These are phyloP conservation scores for Fusarium sp. DNA, from an alignment of 2,329 filamentous ascomycete species.

Conservation along the genomic window DNA sequence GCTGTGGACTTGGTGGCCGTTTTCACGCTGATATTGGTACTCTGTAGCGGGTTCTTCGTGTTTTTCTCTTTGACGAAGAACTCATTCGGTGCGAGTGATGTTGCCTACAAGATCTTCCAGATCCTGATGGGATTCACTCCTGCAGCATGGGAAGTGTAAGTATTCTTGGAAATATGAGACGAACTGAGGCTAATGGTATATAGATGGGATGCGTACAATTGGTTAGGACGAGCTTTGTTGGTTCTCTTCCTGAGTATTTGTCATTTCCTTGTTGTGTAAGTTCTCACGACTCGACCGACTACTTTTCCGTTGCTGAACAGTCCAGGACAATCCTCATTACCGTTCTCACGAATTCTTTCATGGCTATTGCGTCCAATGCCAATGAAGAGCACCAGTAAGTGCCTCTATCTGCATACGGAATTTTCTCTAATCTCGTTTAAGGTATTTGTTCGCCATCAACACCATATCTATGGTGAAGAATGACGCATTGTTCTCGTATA, in stretches of 20 bases:
- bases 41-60: constrained; percentile 94
- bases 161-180: constrained; percentile 18
- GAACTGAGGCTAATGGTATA: constrained; percentile 23
- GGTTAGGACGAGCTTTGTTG: constrained; percentile 80
- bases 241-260: constrained; percentile 91
- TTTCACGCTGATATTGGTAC: constrained; percentile 84
- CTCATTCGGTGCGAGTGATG: constrained; percentile 74
- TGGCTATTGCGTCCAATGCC: constrained; percentile 92
- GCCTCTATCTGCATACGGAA: too few relatives aligned
- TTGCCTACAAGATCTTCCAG: constrained; percentile 94
- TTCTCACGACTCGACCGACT: constrained; percentile 7
- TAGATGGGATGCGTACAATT: constrained; percentile 79
- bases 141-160: constrained; percentile 89
- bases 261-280: constrained; percentile 88
- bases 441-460: constrained; percentile 93
- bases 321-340: constrained; percentile 86
- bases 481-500: constrained; percentile 94
- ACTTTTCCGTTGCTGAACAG: constrained; percentile 6
- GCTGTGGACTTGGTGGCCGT: constrained; percentile 88
- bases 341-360: constrained; percentile 96
- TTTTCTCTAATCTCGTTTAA: constrained; percentile 44
- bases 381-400: constrained; percentile 85
- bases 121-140: constrained; percentile 96
- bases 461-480: constrained; percentile 99
- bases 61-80: constrained; percentile 87